Conservation (phyloP, 352 stramenopile species). For the Globisporangium perplexum region DNA sequence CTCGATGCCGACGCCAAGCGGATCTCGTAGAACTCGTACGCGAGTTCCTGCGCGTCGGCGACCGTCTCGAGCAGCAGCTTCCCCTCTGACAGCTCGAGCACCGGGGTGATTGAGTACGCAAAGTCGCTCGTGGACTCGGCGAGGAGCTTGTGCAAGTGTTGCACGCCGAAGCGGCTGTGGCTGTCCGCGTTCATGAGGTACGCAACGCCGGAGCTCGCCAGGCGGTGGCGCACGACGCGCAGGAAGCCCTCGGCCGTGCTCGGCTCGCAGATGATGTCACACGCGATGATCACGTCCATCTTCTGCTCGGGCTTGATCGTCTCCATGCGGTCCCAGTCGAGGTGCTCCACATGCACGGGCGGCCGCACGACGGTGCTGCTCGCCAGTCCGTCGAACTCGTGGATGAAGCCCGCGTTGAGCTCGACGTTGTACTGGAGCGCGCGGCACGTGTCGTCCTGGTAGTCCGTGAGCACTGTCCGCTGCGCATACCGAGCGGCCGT, state of each 20-base stretch:
- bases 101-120: slow-evolving; percentile 64
- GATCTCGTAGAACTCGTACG: slow-evolving; percentile 87
- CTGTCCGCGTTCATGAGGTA: slow-evolving; percentile 87
- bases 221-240: slow-evolving; percentile 58
- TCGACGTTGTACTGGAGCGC: slow-evolving; percentile 76
- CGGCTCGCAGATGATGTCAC: slow-evolving; percentile 86
- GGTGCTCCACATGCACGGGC: slow-evolving; percentile 39
- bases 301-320: slow-evolving; percentile 50
- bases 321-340: slow-evolving; percentile 78
- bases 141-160: slow-evolving; percentile 63
- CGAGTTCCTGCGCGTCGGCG: slow-evolving; percentile 64
- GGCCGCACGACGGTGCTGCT: slow-evolving; percentile 23
- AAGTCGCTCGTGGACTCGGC: slow-evolving; percentile 39
- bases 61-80: slow-evolving; percentile 68
- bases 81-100: slow-evolving; percentile 52
- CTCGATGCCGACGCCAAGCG: slow-evolving; percentile 20
- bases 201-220: slow-evolving; percentile 46
- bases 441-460: slow-evolving; percentile 74
- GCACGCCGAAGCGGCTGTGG: slow-evolving; percentile 81
- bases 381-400: slow-evolving; percentile 35
- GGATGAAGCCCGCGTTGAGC: slow-evolving; percentile 68
- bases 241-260: slow-evolving; percentile 85
- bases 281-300: slow-evolving; percentile 79
- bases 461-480: slow-evolving; percentile 70
- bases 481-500: slow-evolving; percentile 62